Conservation (phyloP, 352 stramenopile species). For the Aphanomyces invadans region DNA sequence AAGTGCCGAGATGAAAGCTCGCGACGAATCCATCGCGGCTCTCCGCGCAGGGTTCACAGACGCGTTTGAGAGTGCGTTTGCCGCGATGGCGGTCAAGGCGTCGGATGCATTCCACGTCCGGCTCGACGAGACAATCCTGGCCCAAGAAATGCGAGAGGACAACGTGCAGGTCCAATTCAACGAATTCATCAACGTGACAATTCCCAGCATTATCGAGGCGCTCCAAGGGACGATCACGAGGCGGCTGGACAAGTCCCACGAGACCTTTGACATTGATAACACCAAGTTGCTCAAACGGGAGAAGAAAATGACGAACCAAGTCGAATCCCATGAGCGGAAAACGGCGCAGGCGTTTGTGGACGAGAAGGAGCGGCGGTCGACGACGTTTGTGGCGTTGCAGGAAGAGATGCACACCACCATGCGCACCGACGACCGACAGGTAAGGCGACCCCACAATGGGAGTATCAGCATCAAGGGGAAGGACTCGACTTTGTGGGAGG, state of each 20-base stretch:
- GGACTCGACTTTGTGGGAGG: too few species aligned
- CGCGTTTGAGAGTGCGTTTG: constrained; percentile 28
- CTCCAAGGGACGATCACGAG: constrained; percentile 81
- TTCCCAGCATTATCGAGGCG: constrained; percentile 84
- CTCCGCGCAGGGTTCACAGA: constrained; percentile 21
- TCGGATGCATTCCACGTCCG: constrained; percentile 12
- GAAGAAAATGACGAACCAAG: constrained; percentile 68
- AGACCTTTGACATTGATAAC: constrained; percentile 91
- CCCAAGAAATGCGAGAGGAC: neutral
- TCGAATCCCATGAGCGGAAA: constrained; percentile 57
- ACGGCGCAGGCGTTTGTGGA: constrained; percentile 53
- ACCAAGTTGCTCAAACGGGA: constrained; percentile 88
- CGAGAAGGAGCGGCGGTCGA: constrained; percentile 50
- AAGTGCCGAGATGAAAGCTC: constrained; percentile 42
- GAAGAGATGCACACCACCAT: constrained; percentile 62
- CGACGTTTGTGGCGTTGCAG: constrained; percentile 52
- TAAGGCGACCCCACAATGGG: neutral
- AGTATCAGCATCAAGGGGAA: too few species aligned
- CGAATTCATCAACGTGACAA: constrained; percentile 70
- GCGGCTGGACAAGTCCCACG: constrained; percentile 83
- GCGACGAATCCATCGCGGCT: constrained; percentile 46
- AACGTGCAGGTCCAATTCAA: constrained; percentile 37
- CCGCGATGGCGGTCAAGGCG: constrained; percentile 26
- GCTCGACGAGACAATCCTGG: constrained; percentile 23
- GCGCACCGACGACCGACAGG: constrained; percentile 53